Evolutionary conservation across 2,329 filamentous ascomycete genomes (phyloP).

Genomic region (Cordyceps javanica): DNA sequence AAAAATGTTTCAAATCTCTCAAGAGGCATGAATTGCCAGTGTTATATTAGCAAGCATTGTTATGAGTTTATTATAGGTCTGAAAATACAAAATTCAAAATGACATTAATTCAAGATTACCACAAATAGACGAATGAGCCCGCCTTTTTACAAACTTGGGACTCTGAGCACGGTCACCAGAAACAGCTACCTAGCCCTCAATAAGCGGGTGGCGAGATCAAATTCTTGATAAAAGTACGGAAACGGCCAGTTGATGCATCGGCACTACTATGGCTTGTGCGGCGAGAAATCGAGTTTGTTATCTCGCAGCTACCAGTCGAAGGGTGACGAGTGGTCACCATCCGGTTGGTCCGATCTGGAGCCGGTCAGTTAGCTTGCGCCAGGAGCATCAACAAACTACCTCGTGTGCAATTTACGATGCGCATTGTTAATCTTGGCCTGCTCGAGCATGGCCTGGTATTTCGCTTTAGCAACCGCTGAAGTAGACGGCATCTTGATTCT

Average conservation of each 20-base stretch:
- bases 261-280: constrained; percentile 13
- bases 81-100: no score
- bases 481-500: neutral
- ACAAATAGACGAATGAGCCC: no score
- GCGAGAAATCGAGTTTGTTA: constrained; percentile 14
- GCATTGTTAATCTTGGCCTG: constrained; percentile 12
- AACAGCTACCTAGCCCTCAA: neutral
- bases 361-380: neutral
- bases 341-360: constrained; percentile 13
- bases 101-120: no score
- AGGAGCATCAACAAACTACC: neutral
- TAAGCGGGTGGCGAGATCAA: constrained; percentile 13
- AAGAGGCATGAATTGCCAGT: no score
- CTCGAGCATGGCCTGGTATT: constrained; percentile 11
- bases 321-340: constrained; percentile 13
- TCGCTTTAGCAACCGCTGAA: constrained; percentile 5
- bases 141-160: neutral
- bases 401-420: constrained; percentile 6
- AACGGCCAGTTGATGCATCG: constrained; percentile 7
- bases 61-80: no score
- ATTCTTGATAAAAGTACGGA: constrained; percentile 14
- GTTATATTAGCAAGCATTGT: neutral
- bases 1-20: no score
- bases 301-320: constrained; percentile 13
- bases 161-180: neutral